Percentiles rank a stretch among this genome's conserved stretches.
Conservation (phyloP, 192 early-diverging fungal genomes). For the Physocladia obscura region DNA sequence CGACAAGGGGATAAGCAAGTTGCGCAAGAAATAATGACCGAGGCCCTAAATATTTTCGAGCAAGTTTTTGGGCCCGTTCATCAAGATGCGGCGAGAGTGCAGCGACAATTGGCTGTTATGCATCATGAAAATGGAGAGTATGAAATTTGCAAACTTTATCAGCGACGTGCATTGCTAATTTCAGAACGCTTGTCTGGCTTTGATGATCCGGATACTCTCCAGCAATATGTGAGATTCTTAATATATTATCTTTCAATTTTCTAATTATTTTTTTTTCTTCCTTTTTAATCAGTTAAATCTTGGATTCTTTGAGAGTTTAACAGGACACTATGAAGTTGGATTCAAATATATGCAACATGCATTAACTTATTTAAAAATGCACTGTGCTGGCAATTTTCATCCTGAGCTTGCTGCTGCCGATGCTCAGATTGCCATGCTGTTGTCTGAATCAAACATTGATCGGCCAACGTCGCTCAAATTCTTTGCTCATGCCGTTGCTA, state of each 20-base stretch:
- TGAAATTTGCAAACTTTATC: slow-evolving; percentile 53
- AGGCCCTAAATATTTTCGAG: slow-evolving; percentile 86
- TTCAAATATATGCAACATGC: slow-evolving; percentile 83
- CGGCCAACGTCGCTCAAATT: slow-evolving; percentile 63
- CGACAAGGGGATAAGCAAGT: slow-evolving; percentile 76
- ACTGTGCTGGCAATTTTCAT: slow-evolving; percentile 67
- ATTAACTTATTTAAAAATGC: slow-evolving; percentile 74
- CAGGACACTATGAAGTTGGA: slow-evolving; percentile 68
- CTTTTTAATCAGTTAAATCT: slow-evolving; percentile 68
- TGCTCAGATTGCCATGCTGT: slow-evolving; percentile 73
- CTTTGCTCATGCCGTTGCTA: slow-evolving; percentile 69
- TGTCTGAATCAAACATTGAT: slow-evolving; percentile 61
- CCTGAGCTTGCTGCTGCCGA: slow-evolving; percentile 85
- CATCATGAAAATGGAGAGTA: slow-evolving; percentile 75
- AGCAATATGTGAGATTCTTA: slow-evolving; percentile 73
- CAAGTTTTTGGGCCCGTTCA: slow-evolving; percentile 92
- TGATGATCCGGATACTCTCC: slow-evolving; percentile 81
- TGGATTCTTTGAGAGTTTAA: slow-evolving; percentile 84
- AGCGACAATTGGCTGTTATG: slow-evolving; percentile 77
- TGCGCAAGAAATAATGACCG: slow-evolving; percentile 78
- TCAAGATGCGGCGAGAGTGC: slow-evolving; percentile 82
- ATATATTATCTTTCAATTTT: not conserved
- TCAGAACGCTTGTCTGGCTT: slow-evolving; percentile 82
- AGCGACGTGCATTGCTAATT: slow-evolving; percentile 80
- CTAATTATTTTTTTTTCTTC: not conserved